These are phyloP conservation scores for Spergularia azorica DNA, from an alignment of 179 eudicot genomes.

Conservation along the genomic window DNA sequence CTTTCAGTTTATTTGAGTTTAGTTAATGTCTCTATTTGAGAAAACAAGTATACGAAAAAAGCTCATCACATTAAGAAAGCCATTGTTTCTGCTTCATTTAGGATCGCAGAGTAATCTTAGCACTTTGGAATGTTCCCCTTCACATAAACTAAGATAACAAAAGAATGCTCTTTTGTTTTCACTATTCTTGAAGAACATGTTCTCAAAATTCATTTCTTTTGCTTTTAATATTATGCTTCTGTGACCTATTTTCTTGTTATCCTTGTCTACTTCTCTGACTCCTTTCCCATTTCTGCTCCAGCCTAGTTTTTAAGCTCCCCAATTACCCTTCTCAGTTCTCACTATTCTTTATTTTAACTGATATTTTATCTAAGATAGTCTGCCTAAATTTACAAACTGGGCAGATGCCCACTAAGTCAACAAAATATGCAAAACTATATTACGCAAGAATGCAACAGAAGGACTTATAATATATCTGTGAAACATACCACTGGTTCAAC, in stretches of 20 bases:
- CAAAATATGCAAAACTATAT: slow-evolving; percentile 1
- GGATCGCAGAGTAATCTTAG: not conserved
- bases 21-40: too few relatives aligned
- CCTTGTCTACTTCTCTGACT: not conserved
- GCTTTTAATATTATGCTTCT: not conserved
- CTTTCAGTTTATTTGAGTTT: too few relatives aligned
- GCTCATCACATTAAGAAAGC: not conserved
- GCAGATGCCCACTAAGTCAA: not conserved
- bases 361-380: not conserved
- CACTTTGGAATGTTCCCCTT: too few relatives aligned
- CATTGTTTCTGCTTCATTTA: not conserved
- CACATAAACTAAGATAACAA: too few relatives aligned
- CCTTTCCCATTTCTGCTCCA: not conserved
- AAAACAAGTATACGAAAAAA: not conserved
- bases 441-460: slow-evolving; percentile 2
- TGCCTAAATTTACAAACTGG: not conserved
- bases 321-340: not conserved
- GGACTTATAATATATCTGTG: not conserved
- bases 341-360: not conserved
- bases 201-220: not conserved
- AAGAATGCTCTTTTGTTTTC: too few relatives aligned
- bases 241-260: not conserved
- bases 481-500: slow-evolving; percentile 77
- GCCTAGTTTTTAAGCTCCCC: not conserved
- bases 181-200: too few relatives aligned